Conservation (phyloP, 257 asterid species). For the Solanum raphanifolium region DNA sequence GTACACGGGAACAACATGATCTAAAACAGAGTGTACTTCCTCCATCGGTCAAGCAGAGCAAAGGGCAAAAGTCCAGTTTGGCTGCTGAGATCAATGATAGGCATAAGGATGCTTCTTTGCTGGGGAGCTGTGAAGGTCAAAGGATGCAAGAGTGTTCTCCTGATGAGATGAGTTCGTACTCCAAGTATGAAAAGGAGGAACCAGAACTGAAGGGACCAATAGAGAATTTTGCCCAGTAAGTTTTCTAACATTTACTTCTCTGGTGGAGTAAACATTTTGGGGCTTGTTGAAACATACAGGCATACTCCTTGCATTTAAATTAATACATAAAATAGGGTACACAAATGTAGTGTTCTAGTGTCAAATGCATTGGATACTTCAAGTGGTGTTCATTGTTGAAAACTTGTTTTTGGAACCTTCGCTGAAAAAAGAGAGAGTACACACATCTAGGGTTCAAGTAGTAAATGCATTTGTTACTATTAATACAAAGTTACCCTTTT, state of each 20-base stretch:
- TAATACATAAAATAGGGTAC: not conserved
- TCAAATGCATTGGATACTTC: not conserved
- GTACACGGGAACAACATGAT: conserved; percentile 41
- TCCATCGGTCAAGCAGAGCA: conserved; percentile 41
- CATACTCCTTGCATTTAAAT: not conserved
- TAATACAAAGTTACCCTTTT: not conserved
- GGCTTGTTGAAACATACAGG: not conserved
- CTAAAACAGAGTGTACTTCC: conserved; percentile 27
- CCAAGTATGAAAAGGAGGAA: conserved; percentile 77
- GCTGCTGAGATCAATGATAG: conserved; percentile 40
- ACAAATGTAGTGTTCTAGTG: not conserved
- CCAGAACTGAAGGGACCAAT: conserved; percentile 82
- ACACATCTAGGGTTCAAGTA: not conserved
- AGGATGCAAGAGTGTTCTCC: conserved; percentile 53
- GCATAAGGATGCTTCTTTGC: conserved; percentile 41
- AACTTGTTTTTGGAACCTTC: not conserved
- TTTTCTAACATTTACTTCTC: conserved; percentile 1
- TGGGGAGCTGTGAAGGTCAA: conserved; percentile 43
- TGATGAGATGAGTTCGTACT: conserved; percentile 50
- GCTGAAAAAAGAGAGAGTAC: not conserved
- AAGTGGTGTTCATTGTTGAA: not conserved
- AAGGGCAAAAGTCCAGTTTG: conserved; percentile 41
- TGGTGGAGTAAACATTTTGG: not conserved
- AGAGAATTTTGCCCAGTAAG: conserved; percentile 71
- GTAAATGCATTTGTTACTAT: not conserved